A percentile compares a stretch with the other conserved stretches of the same genome.
Evolutionary conservation across 2,329 filamentous ascomycete genomes (phyloP).

Genomic region (Epichloe uncinata): DNA sequence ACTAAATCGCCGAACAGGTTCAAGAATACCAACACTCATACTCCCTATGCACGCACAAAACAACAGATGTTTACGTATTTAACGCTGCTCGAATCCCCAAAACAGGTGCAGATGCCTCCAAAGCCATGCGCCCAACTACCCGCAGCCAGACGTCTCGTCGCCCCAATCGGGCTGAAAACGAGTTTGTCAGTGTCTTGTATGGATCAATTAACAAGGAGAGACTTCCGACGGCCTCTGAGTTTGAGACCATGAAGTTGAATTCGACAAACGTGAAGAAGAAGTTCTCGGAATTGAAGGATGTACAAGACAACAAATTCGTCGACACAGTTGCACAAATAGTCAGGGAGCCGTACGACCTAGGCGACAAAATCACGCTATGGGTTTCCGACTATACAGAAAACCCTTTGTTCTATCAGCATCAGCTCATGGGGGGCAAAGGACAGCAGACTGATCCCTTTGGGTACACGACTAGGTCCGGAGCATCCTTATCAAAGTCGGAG

Average conservation of each 20-base stretch:
- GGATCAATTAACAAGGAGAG: conserved; percentile 28
- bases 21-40: conserved; percentile 22
- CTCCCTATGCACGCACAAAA: conserved; percentile 31
- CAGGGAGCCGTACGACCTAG: conserved; percentile 28
- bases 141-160: conserved; percentile 10
- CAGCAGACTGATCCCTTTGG: conserved; percentile 41
- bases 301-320: conserved; percentile 42
- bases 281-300: conserved; percentile 51
- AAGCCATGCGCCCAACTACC: conserved; percentile 13
- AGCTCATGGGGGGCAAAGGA: conserved; percentile 18
- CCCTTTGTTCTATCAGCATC: conserved; percentile 41
- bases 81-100: conserved; percentile 16
- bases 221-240: conserved; percentile 31
- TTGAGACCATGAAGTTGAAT: conserved; percentile 22
- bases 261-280: conserved; percentile 39
- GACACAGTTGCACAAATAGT: conserved; percentile 64
- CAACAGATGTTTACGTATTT: conserved; percentile 34
- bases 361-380: conserved; percentile 48
- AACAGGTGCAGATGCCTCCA: conserved; percentile 23
- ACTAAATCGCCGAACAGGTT: conserved; percentile 18
- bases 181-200: conserved; percentile 36
- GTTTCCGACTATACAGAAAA: conserved; percentile 77
- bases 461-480: conserved; percentile 29
- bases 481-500: conserved; percentile 11
- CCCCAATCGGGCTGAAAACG: conserved; percentile 18